A percentile compares a stretch with the other conserved stretches of the same genome.
Conservation (phyloP, 192 early-diverging fungal species). For the Dissophora globulifera region DNA sequence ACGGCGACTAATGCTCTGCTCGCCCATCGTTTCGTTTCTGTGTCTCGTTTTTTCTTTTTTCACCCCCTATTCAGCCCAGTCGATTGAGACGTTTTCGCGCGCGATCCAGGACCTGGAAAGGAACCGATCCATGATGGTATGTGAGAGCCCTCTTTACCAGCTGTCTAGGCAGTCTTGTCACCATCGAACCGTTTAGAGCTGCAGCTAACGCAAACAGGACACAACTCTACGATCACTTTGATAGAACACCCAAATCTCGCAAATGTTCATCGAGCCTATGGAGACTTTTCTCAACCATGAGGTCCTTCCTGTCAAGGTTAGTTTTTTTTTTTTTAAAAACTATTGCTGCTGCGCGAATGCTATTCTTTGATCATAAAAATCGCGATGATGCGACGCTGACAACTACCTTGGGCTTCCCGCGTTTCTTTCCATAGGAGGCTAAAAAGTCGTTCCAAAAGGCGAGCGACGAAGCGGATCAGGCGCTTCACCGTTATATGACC, state of each 20-base stretch:
- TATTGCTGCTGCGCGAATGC: too few species aligned
- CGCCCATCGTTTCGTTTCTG: neutral
- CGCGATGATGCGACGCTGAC: too few species aligned
- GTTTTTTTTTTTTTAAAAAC: neutral
- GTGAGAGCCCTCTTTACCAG: too few species aligned
- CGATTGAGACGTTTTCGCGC: conserved; percentile 62
- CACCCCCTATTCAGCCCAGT: conserved; percentile 59
- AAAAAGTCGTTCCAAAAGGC: conserved; percentile 70
- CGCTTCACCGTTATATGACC: conserved; percentile 68
- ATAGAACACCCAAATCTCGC: conserved; percentile 70
- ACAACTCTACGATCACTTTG: too few species aligned
- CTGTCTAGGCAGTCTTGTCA: too few species aligned
- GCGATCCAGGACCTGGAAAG: conserved; percentile 67
- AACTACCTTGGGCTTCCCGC: too few species aligned
- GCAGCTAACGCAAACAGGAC: too few species aligned
- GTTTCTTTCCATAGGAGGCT: too few species aligned
- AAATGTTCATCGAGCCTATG: conserved; percentile 78
- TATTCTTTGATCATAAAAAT: too few species aligned
- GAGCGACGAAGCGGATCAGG: conserved; percentile 69
- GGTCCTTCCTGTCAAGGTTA: conserved; percentile 64
- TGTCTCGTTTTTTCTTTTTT: neutral
- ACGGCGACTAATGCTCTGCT: neutral
- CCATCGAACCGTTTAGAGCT: too few species aligned
- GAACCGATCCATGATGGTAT: conserved; percentile 64
- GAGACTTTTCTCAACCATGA: conserved; percentile 69